Base-by-base conservation (phyloP, 2,329 filamentous ascomycete species). In the Ramularia endophylla region DNA sequence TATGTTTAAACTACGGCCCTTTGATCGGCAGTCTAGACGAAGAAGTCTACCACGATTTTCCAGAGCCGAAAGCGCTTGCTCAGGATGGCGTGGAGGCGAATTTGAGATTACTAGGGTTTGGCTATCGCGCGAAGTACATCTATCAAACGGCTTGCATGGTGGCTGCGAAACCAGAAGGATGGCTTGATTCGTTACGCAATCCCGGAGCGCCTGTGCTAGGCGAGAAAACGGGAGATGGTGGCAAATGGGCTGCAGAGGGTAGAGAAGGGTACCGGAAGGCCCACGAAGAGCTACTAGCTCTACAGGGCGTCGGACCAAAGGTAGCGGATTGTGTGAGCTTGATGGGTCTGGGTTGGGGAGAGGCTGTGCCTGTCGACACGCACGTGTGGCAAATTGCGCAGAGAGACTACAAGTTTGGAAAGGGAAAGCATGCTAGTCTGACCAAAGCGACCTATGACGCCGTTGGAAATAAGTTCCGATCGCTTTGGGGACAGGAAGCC, bases 381-480 rank as follows among this genome's bases (percentile, higher is more conserved):
- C 94, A 98, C 65, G 87, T 98, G 9, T 97, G 89, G 90, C 89
- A 97, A 69, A 97, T 98, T 58, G 94, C 92, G 1, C 87, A 94
- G 62, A 76, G 92, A 39, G 92, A 98, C 64, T 98, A 98, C 67
- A 88, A 83, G 44, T 94, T 98, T 56, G 86, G 87, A 5, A 86
- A 81, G 55, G 80, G 78, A 7, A 90, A 87, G 58, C 74, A 85
- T 47, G 90, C 88, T 58, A 90, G 87, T 34, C 73, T 98, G 48
- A 95, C 84, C 11, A 94, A 94, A 59, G 77, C 75, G 29, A 89
- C 87, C 49, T 97, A 98, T 58, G 83, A 92, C 60, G 86, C 87
- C 0, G 80, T 98, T 11, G 92, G 85, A 0, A 85, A 94, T 49
- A 85, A 94, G 56, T 98, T 98, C 57, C 78, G 92, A 41, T 73